phyloP scores from a whole-genome alignment of 306 rosid species.

The Pyrus pyrifolia region DNA sequence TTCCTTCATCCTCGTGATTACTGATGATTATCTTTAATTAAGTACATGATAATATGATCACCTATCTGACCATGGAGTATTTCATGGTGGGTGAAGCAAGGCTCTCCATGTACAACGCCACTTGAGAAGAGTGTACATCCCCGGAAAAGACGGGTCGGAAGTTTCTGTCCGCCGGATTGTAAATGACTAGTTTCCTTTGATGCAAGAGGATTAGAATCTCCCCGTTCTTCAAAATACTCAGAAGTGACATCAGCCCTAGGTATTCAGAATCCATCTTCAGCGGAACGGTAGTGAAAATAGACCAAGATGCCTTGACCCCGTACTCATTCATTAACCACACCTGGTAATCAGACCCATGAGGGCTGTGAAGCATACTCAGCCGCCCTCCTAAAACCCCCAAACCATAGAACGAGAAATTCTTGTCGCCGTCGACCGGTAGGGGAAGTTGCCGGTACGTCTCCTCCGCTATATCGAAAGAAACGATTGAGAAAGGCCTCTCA shows the following conservation, averaged over 20 bases:
- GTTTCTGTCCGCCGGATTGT: not conserved
- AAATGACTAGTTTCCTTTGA: not conserved
- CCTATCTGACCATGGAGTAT: no score
- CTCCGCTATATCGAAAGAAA: not conserved
- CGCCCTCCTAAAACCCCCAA: conserved; percentile 6
- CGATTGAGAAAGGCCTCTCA: not conserved
- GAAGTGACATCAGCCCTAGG: conserved; percentile 9
- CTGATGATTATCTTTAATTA: no score
- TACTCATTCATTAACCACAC: conserved; percentile 10
- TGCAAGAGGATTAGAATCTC: conserved; percentile 4
- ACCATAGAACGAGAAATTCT: conserved; percentile 4
- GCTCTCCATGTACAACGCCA: not conserved
- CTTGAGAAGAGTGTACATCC: not conserved
- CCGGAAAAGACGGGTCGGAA: not conserved
- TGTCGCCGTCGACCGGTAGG: conserved; percentile 5
- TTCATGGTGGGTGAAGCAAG: not conserved
- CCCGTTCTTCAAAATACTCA: not conserved
- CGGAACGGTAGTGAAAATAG: conserved; percentile 7
- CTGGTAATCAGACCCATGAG: conserved; percentile 3
- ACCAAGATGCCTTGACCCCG: conserved; percentile 9
- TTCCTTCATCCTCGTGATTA: no score
- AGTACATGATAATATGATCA: no score
- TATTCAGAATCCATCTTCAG: conserved; percentile 11
- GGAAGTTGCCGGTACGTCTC: not conserved
- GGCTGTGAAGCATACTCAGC: conserved; percentile 13